Conservation (phyloP, 2,329 filamentous ascomycete genomes). For the Talaromyces sp. region DNA sequence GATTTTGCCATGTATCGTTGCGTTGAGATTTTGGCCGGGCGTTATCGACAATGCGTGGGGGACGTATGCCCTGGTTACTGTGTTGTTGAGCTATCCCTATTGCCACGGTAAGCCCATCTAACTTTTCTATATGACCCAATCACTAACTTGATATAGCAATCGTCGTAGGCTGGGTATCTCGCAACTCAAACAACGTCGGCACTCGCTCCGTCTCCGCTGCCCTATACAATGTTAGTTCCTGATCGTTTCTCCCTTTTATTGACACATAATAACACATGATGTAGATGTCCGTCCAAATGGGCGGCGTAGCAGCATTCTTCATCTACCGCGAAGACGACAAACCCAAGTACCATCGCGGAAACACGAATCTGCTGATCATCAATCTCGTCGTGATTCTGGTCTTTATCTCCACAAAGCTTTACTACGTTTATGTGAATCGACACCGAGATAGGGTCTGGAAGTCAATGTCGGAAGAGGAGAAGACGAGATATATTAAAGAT, state of each 20-base stretch:
- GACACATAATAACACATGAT: not conserved
- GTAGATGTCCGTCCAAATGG: slow-evolving; percentile 14
- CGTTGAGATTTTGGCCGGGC: slow-evolving; percentile 49
- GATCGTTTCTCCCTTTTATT: not conserved
- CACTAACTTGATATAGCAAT: not conserved
- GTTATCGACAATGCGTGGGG: slow-evolving; percentile 49
- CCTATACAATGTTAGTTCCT: slow-evolving; percentile 42
- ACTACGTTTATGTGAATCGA: slow-evolving; percentile 27
- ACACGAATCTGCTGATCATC: slow-evolving; percentile 55
- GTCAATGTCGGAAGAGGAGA: slow-evolving; percentile 9
- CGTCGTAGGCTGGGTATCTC: slow-evolving; percentile 32
- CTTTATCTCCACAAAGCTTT: slow-evolving; percentile 46
- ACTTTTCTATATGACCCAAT: too few species aligned
- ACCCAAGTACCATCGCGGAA: slow-evolving; percentile 57
- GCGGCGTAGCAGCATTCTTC: slow-evolving; percentile 6
- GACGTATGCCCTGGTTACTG: slow-evolving; percentile 50
- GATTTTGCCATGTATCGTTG: slow-evolving; percentile 52
- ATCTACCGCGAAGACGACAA: slow-evolving; percentile 56
- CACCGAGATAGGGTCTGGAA: slow-evolving; percentile 11
- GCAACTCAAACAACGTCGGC: slow-evolving; percentile 42
- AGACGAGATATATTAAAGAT: slow-evolving; percentile 7
- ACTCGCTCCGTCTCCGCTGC: slow-evolving; percentile 43
- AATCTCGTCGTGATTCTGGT: slow-evolving; percentile 47
- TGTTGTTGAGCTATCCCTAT: slow-evolving; percentile 57
- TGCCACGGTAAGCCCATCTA: slow-evolving; percentile 44